Base-by-base conservation (phyloP, 2,329 filamentous ascomycete genomes). In the Fusarium brachygibbosum region DNA sequence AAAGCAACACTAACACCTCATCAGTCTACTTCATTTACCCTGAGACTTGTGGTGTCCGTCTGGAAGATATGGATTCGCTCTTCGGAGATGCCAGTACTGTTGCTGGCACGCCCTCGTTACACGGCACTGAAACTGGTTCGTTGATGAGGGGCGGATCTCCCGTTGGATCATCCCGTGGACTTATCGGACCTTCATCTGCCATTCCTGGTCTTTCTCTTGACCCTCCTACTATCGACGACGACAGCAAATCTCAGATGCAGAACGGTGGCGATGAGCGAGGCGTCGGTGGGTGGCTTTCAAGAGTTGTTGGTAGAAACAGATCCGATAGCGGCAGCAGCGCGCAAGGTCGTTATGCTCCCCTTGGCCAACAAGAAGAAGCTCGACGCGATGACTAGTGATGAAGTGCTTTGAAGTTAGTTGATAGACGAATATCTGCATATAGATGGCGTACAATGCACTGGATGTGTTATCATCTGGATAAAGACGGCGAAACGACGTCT, bases 21-120 rank as follows among this genome's bases (percentile, higher is more conserved):
- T 37, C 12, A 98, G 96, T 99, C 10, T 99, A 95, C 82, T 98
- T 98, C 81, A 88, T 97, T 72, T 99, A 98, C 79, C 96, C 96
- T 31, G 96, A 99, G 81, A 99, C 96, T 0, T 96, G 94, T 72
- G 97, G 97, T 74, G 90, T 99, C 60, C 91, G 94, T 59, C 86
- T 99, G 51, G 96, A 99, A 81, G 96, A 99, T 73, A 99, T 99
- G 96, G 93, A 97, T 78, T 87, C 89, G 4, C 82, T 99, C 17
- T 99, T 99, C 76, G 96, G 96, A 69, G 96, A 99, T 79, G 93
- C 94, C 35, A 96, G 93, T 28, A 94, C 93, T 4, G 88, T 91
- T 13, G 90, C 93, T 50, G 86, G 84, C 40, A 97, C 95, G 0
- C 94, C 95, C 2, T 88, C 90, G 44, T 85, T 93, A 2, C 86